Evolutionary conservation across 139 green algal genomes (phyloP).

Genomic region (Ettlia oleoabundans): DNA sequence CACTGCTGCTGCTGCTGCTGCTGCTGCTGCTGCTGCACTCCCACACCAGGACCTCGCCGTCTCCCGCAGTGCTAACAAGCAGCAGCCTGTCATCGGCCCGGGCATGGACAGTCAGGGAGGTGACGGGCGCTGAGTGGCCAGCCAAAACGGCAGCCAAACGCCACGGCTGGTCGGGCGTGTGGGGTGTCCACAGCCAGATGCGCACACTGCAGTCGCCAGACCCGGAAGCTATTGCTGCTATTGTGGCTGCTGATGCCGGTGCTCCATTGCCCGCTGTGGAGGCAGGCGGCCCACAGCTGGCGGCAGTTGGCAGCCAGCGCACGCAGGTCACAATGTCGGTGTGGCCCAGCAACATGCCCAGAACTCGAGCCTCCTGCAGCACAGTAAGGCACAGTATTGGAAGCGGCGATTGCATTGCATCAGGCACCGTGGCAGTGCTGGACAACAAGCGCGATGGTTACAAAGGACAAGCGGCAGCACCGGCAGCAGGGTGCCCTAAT

Average conservation of each 20-base stretch:
- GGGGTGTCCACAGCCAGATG: constrained; percentile 58
- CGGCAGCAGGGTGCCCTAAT: too few relatives aligned
- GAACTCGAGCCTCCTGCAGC: constrained; percentile 59
- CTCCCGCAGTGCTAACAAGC: constrained; percentile 63
- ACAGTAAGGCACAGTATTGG: background rate
- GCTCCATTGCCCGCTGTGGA: background rate
- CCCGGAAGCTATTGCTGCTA: constrained; percentile 61
- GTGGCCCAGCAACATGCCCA: constrained; percentile 76
- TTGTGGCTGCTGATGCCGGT: background rate
- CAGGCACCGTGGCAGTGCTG: too few relatives aligned
- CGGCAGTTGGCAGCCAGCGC: constrained; percentile 61
- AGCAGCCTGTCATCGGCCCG: constrained; percentile 37
- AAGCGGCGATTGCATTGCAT: background rate
- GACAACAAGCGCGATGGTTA: too few relatives aligned
- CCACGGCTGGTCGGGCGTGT: constrained; percentile 45
- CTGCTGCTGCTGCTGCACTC: constrained; percentile 3
- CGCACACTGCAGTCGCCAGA: constrained; percentile 64
- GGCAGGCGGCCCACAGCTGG: background rate
- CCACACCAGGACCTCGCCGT: constrained; percentile 63
- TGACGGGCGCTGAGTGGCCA: constrained; percentile 63
- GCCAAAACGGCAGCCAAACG: constrained; percentile 37
- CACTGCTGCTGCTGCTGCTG: background rate
- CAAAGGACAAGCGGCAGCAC: too few relatives aligned
- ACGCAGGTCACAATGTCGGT: constrained; percentile 79
- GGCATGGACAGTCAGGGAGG: constrained; percentile 48